Evolutionary conservation across 495 filamentous ascomycete species (phyloP), one percentile per base, ranked within the genome.

Genomic region (Hypomontagnella submonticulosa): DNA sequence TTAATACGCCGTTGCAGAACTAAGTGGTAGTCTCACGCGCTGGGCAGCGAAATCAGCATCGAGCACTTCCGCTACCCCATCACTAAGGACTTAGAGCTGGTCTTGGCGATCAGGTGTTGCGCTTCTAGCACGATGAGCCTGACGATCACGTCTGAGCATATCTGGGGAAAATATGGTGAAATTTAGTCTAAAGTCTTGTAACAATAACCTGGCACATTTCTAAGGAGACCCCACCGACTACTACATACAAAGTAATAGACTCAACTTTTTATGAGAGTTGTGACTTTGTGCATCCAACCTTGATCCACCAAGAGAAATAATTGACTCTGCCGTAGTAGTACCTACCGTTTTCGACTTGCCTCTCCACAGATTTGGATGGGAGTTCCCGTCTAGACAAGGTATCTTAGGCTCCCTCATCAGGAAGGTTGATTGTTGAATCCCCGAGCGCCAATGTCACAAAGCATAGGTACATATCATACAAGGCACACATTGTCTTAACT

Each of bases 21-120:
- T 58, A 55, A 34, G 6, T 20, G 3, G 40, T 67, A 67, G 58
- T 36, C 16, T n/a, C 7, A 67, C 38, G 48, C 57, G 27, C 34
- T 62, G 16, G 34, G 44, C 12, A 48, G 10, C 48, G 10, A 56
- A 60, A 57, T 27, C 40, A 43, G 64, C 23, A 48, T 48, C 20
- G 36, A 40, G 54, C 9, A 40, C 36, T 49, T 49, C 40, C 19
- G 20, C 40, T 52, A 52, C 58, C 41, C 47, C 52, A 36, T 58
- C 46, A 38, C 34, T 42, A 47, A 43, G 36, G 55, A 48, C 33
- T 55, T 34, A 65, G 23, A 49, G 34, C 20, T 37, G 6, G 48
- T 9, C 67, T 70, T 66, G 61, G 67, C 67, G 61, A 62, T 66
- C 62, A 70, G 57, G 33, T 70, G 61, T 57, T 69, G 51, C 51